Conservation (phyloP, 1,284 basidiomycete species). For the Agaricales sp. region DNA sequence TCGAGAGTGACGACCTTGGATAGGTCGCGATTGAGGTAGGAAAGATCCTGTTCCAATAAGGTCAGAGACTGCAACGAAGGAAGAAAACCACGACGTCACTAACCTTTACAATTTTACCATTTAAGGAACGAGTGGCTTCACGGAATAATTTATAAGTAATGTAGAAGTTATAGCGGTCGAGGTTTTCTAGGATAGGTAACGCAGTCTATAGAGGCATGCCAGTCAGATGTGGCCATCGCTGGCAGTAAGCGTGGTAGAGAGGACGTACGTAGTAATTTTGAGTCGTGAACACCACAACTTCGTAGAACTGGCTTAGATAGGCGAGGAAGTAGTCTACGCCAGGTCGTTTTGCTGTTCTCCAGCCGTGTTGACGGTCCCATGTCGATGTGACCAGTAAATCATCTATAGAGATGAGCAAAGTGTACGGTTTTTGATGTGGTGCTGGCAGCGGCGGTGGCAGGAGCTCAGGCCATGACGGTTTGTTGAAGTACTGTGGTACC, state of each 20-base stretch:
- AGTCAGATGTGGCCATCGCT: slow-evolving; percentile 4
- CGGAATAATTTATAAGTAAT: slow-evolving; percentile 87
- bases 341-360: slow-evolving; percentile 89
- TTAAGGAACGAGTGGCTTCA: slow-evolving; percentile 75
- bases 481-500: slow-evolving; percentile 69
- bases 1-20: slow-evolving; percentile 88
- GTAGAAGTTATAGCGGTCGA: slow-evolving; percentile 90
- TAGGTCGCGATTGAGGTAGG: slow-evolving; percentile 88
- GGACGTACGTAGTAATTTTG: slow-evolving; percentile 80
- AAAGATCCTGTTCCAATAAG: slow-evolving; percentile 54
- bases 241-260: neutral
- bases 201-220: slow-evolving; percentile 53
- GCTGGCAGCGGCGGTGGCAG: slow-evolving; percentile 83
- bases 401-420: slow-evolving; percentile 86
- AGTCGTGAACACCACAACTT: slow-evolving; percentile 92
- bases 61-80: neutral
- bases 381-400: slow-evolving; percentile 86
- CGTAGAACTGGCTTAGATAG: slow-evolving; percentile 96
- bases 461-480: slow-evolving; percentile 88
- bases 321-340: slow-evolving; percentile 97
- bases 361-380: slow-evolving; percentile 90
- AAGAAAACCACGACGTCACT: slow-evolving; percentile 8
- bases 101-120: slow-evolving; percentile 78
- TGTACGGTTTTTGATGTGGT: slow-evolving; percentile 86
- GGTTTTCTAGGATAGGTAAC: slow-evolving; percentile 83